These are phyloP conservation scores for Chlorella sp. DNA, from an alignment of 139 green algal species.

Conservation along the genomic window DNA sequence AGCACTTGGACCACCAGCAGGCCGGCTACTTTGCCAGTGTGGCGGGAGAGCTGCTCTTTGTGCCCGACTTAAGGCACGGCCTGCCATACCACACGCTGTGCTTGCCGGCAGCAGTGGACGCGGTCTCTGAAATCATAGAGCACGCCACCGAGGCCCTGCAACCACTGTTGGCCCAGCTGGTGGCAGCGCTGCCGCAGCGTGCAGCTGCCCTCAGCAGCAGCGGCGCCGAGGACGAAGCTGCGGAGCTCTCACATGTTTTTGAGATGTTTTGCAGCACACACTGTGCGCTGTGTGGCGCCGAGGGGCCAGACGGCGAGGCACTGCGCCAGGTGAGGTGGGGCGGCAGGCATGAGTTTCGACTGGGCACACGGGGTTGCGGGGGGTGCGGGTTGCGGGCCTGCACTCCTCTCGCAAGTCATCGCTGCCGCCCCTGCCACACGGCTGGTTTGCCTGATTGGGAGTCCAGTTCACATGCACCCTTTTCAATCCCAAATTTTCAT, in stretches of 20 bases:
- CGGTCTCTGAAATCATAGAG: conserved; percentile 29
- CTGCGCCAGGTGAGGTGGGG: conserved; percentile 19
- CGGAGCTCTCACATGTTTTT: conserved; percentile 21
- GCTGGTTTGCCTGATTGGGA: no score
- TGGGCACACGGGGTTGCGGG: no score
- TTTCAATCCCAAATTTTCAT: no score
- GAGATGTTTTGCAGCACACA: conserved; percentile 17
- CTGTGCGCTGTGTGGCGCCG: background rate
- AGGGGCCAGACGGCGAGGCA: conserved; percentile 7
- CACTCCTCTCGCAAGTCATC: no score
- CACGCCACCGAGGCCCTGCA: conserved; percentile 6
- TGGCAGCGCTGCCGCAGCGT: conserved; percentile 5
- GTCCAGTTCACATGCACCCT: no score
- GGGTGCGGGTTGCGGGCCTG: no score
- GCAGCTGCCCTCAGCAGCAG: background rate
- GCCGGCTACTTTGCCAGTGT: conserved; percentile 14
- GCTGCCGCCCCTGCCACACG: no score
- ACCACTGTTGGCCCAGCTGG: conserved; percentile 33
- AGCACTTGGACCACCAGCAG: background rate
- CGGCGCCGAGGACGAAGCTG: background rate
- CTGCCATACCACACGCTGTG: background rate
- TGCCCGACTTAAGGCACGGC: background rate
- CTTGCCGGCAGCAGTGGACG: conserved; percentile 36
- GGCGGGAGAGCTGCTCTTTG: conserved; percentile 33
- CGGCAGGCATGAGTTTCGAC: no score